Evolutionary conservation across 495 filamentous ascomycete species (phyloP).

Genomic region (Hyaloscypha variabilis): DNA sequence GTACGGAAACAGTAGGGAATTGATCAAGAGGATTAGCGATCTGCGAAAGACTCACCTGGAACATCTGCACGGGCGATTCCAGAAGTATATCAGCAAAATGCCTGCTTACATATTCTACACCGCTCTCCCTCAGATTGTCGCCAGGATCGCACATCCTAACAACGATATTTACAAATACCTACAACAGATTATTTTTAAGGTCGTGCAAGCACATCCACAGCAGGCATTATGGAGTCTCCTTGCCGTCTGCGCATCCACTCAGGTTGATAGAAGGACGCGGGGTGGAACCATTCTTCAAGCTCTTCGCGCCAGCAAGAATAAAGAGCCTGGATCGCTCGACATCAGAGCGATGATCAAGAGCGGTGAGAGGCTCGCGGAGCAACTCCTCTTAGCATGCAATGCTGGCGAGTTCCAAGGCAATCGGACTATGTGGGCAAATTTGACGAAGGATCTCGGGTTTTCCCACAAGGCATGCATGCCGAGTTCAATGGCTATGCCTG

Average conservation of each 20-base stretch:
- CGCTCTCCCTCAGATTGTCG: conserved; percentile 87
- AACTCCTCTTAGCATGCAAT: conserved; percentile 80
- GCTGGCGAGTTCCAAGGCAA: conserved; percentile 71
- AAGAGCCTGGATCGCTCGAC: conserved; percentile 40
- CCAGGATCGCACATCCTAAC: conserved; percentile 87
- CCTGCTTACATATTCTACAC: conserved; percentile 93
- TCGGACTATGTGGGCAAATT: conserved; percentile 62
- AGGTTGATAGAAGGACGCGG: conserved; percentile 52
- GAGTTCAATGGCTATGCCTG: conserved; percentile 82
- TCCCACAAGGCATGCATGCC: conserved; percentile 78
- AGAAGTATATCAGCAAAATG: conserved; percentile 71
- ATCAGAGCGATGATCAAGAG: conserved; percentile 72
- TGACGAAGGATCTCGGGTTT: conserved; percentile 78
- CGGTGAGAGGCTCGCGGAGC: conserved; percentile 82
- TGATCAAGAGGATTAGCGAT: conserved; percentile 41
- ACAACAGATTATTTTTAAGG: conserved; percentile 76
- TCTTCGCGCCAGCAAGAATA: conserved; percentile 38
- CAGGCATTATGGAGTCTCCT: conserved; percentile 94
- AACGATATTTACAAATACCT: conserved; percentile 72
- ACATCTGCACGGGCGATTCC: conserved; percentile 70
- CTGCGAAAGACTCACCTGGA: conserved; percentile 63
- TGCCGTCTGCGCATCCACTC: conserved; percentile 67
- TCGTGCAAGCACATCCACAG: conserved; percentile 77
- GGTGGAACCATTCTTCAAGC: conserved; percentile 52
- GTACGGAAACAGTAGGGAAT: conserved; percentile 61